These are phyloP conservation scores for Echria macrotheca DNA, from an alignment of 495 filamentous ascomycete genomes.

Conservation along the genomic window DNA sequence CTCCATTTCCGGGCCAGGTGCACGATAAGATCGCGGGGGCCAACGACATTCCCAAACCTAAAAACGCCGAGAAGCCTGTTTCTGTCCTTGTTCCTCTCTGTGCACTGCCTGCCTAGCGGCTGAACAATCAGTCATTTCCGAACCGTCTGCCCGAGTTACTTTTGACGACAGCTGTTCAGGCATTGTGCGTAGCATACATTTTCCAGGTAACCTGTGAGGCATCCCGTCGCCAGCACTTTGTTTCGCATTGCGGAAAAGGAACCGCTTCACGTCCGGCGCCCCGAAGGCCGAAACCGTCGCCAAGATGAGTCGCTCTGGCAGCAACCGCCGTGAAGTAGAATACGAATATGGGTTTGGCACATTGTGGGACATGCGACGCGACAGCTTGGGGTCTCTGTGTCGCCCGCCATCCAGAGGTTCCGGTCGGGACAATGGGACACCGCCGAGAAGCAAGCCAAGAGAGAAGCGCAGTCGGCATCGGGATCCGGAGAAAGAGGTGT, in stretches of 20 bases:
- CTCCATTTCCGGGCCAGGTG: not conserved
- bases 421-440: not conserved
- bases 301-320: slow-evolving; percentile 13
- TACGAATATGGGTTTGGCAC: slow-evolving; percentile 7
- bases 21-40: not conserved
- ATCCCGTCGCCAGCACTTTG: no score
- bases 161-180: slow-evolving; percentile 10
- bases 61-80: not conserved
- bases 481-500: not conserved
- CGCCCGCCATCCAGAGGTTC: not conserved
- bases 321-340: slow-evolving; percentile 2
- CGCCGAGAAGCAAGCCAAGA: no score
- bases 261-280: no score
- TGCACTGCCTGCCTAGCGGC: slow-evolving; percentile 4
- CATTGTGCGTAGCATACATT: no score
- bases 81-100: not conserved
- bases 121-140: slow-evolving; percentile 3
- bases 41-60: not conserved
- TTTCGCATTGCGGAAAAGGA: no score
- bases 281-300: not conserved
- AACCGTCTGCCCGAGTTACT: slow-evolving; percentile 1
- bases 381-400: not conserved
- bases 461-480: no score
- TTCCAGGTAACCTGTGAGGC: no score
- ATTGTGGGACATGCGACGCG: not conserved